phyloP scores from a whole-genome alignment of 1,284 basidiomycete genomes.

The Ganoderma sinense region DNA sequence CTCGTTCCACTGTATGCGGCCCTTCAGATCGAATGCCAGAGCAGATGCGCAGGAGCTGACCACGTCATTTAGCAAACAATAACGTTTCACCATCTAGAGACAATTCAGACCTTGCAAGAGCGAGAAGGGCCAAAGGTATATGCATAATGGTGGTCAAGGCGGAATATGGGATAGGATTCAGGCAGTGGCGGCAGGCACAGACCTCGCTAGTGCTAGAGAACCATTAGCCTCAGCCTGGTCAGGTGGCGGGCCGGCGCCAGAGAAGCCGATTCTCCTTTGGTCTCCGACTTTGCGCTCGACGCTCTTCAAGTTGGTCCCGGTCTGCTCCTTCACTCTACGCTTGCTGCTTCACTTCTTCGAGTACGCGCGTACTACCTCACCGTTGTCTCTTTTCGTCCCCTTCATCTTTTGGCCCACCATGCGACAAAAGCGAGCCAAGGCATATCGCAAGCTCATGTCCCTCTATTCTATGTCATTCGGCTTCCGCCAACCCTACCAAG shows the following conservation, averaged over 20 bases:
- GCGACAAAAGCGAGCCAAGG: conserved; percentile 93
- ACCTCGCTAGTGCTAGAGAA: too few relatives aligned
- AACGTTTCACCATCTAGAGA: too few relatives aligned
- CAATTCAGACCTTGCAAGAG: conserved; percentile 32
- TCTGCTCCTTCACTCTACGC: not conserved
- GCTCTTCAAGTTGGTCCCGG: too few relatives aligned
- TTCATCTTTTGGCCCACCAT: conserved; percentile 50
- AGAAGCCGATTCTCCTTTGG: too few relatives aligned
- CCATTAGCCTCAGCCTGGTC: too few relatives aligned
- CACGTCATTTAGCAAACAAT: not conserved
- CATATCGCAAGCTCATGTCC: conserved; percentile 91
- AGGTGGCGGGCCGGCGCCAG: conserved; percentile 13
- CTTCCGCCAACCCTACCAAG: conserved; percentile 91
- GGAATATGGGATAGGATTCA: not conserved
- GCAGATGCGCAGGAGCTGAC: conserved; percentile 40
- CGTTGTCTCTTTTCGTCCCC: not conserved
- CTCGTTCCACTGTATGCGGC: conserved; percentile 71
- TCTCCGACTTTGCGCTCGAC: conserved; percentile 13
- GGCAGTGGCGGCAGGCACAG: too few relatives aligned
- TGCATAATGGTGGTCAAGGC: conserved; percentile 31
- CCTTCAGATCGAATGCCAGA: conserved; percentile 60
- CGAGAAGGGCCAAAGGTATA: conserved; percentile 32
- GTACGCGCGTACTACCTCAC: not conserved
- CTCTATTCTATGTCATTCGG: conserved; percentile 87
- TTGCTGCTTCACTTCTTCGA: conserved; percentile 8